Base-by-base conservation (phyloP, 352 stramenopile genomes). In the Phytophthora brassicae region DNA sequence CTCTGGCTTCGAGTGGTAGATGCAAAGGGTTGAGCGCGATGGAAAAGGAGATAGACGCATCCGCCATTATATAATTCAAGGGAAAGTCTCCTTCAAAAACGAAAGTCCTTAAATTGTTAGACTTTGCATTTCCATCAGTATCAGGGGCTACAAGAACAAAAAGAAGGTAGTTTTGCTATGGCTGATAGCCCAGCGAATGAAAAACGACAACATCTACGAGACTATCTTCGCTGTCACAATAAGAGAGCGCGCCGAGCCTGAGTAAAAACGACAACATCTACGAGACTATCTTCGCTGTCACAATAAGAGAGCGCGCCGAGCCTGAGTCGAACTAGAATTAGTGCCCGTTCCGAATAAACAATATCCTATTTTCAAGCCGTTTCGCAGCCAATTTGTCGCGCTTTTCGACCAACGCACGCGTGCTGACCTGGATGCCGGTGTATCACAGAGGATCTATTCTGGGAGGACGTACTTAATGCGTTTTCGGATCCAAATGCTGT, bases 71-170 rank as follows among this genome's bases (percentile, higher is more conserved):
- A 6, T 35, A 6, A 35, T 11, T 35, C 28, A 35, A 11, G 28
- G 28, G 11, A 11, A 35, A 35, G 11, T 11, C 6, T 35, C 28
- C 28, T 35, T 11, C 28, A 35, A 11, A 35, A 35, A 35, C 28
- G 11, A 35, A 35, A 35, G 28, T 35, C 11, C 28, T 35, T 35
- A 11, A 35, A 11, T 11, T 35, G 6, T 11, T 6, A 6, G 28
- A 35, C 28, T 45, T 26, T 24, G 6, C 14, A 26, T 23, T 24
- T n/a, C 39, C 6, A 45, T 28, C 1, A 45, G 6, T 6, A 51
- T 51, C 44, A 41, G n/a, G 16, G 44, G 22, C 7, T 51, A 51
- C 43, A 49, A 51, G 24, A 51, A 51, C 44, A 51, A 51, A 39
- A 39, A 4, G 26, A 51, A 38, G 16, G 42, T 23, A 6, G 44